Evolutionary conservation across 2,329 filamentous ascomycete species (phyloP), one percentile per base, ranked within the genome.

Genomic region (Nothophaeocryptopus gaeumannii): DNA sequence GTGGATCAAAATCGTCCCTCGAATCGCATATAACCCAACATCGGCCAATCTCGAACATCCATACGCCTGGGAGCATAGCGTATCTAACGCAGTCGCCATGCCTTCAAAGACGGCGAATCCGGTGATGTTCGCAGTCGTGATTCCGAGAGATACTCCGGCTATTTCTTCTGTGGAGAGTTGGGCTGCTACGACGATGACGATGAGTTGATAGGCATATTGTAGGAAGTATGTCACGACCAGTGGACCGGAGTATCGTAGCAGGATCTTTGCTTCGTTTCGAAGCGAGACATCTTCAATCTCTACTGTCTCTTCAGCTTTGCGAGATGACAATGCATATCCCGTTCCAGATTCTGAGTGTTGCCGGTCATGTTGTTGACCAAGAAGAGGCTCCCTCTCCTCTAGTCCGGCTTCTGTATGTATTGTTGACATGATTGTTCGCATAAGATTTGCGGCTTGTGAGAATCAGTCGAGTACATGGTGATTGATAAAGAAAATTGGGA

Each of bases 61-160:
- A 60, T 78, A 78, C 1, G 76, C 73, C 57, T 79, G 76, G 20
- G 76, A 72, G 53, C 76, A 78, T 3, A 79, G 63, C 0, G 76
- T 79, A 55, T 79, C 76, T 15, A 78, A 64, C 16, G 72, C 73
- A 0, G 75, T 78, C 8, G 76, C 74, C 61, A 79, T 72, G 15
- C 77, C 77, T 58, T 79, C 74, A 49, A 75, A 74, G 15, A 78
- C 65, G 1, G 78, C 73, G 14, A 76, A 71, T 0, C 78, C 78
- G 5, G 77, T 68, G 43, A 81, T 80, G 51, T 77, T 80, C 56
- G 78, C 75, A 0, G 77, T 80, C 39, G 77, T 79, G 16, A 75
- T 72, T 16, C 75, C 76, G 12, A 80, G 61, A 45, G 73, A 77
- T 0, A 78, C 76, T 0, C 78, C 78, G 1, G 75, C 78, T 8